Evolutionary conservation across 2,329 filamentous ascomycete genomes (phyloP).

Genomic region (Aspergillus hortae): DNA sequence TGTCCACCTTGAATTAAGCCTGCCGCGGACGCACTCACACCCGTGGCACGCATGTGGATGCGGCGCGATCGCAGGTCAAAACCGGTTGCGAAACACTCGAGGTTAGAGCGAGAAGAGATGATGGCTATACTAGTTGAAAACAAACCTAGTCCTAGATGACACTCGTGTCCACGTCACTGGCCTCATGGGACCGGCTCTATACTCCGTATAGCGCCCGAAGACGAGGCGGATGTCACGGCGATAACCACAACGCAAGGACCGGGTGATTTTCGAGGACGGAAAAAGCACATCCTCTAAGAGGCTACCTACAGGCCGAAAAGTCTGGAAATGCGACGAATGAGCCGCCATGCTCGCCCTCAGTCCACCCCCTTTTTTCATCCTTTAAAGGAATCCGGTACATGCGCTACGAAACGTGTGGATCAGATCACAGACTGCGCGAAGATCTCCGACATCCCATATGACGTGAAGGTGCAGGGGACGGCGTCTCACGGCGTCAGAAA

Average conservation of each 20-base stretch:
- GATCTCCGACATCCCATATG: background rate
- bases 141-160: too few species aligned
- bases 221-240: background rate
- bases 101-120: too few species aligned
- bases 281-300: background rate
- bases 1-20: too few species aligned
- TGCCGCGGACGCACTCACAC: too few species aligned
- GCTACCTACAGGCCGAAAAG: background rate
- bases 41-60: too few species aligned
- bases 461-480: background rate
- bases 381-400: background rate
- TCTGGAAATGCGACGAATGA: background rate
- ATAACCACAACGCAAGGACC: background rate
- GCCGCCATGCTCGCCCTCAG: background rate
- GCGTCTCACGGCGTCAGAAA: background rate
- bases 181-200: too few species aligned
- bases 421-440: background rate
- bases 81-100: too few species aligned
- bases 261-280: background rate
- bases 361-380: background rate
- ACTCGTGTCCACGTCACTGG: background rate
- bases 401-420: conserved; percentile 1
- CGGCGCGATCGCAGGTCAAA: too few species aligned
- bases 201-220: background rate
- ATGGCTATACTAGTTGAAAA: too few species aligned